Percentiles rank a stretch among this genome's conserved stretches.
Evolutionary conservation across 768 basidiomycete genomes (phyloP).

Genomic region (Coprinopsis strossmayeri): DNA sequence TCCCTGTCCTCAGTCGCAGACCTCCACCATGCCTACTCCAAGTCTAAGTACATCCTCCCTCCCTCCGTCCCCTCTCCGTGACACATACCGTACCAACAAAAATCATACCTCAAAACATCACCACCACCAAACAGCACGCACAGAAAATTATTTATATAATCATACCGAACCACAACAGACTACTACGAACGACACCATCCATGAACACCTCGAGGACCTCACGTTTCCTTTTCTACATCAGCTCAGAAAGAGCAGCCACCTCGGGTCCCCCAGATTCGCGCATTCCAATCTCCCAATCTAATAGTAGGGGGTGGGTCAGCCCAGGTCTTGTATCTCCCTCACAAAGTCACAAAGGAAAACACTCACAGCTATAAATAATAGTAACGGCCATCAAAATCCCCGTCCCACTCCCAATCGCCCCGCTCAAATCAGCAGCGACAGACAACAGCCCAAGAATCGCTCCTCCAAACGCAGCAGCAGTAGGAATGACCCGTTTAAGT

Average conservation of each 20-base stretch:
- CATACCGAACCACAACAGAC: too few species aligned
- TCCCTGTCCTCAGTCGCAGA: too few species aligned
- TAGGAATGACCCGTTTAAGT: conserved; percentile 95
- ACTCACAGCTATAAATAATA: conserved; percentile 89
- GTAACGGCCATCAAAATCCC: conserved; percentile 98
- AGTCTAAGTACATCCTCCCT: too few species aligned
- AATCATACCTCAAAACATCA: too few species aligned
- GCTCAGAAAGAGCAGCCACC: conserved; percentile 72
- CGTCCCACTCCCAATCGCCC: conserved; percentile 92
- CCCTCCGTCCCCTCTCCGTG: too few species aligned
- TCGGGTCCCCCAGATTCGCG: conserved; percentile 81
- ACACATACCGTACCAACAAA: too few species aligned
- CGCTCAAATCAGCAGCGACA: conserved; percentile 90
- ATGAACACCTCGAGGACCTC: too few species aligned
- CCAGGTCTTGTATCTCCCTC: not conserved
- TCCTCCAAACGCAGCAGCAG: conserved; percentile 94
- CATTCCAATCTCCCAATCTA: conserved; percentile 96
- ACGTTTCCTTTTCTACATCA: conserved; percentile 50
- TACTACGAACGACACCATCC: too few species aligned
- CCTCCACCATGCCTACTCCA: too few species aligned
- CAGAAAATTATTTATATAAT: too few species aligned
- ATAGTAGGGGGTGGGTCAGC: conserved; percentile 8
- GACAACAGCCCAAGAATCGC: conserved; percentile 88
- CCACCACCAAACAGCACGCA: too few species aligned
- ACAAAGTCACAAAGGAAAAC: conserved; percentile 7